Base-by-base conservation (phyloP, 2,329 filamentous ascomycete genomes). In the Pezicula neosporulosa region DNA sequence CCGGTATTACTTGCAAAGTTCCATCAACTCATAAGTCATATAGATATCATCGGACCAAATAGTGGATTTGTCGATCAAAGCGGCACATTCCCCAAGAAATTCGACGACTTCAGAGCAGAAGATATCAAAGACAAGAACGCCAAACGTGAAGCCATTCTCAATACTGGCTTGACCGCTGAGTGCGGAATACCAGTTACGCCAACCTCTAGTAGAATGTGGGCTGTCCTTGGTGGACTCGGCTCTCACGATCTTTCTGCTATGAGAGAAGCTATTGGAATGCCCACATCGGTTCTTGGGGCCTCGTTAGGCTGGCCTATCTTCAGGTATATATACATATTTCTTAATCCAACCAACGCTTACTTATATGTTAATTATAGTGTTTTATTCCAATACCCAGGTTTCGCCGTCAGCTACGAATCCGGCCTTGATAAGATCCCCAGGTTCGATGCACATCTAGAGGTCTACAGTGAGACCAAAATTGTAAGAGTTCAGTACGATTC, bases 371-470 rank as follows among this genome's bases (percentile, higher is more conserved):
- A 66, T 61, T 16, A 72, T 71, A 0, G 67, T 77, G 2, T 77
- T 77, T 60, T 65, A 72, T 21, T 78, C 73, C 53, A 53, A 50
- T 16, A 65, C 64, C 47, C 54, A 44, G 52, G 58, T 18, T 85
- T 82, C 51, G 68, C 77, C 0, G 72, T 82, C 2, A 71, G 73
- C 0, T 86, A 83, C 56, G 82, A 86, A 55, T 76, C 74, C 0
- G 81, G 82, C 0, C 68, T 83, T 18, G 74, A 79, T 56, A 59
- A 63, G 0, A 72, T 86, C 1, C 77, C 81, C 0, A 58, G 66
- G 0, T 81, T 82, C 47, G 78, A 82, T 49, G 75, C 78, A 0
- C 71, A 76, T 39, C 62, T 82, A 7, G 75, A 75, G 3, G 68
- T 85, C 0, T 85, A 81, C 56, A 74, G 74, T 0, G 62, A 69